Base-by-base conservation (phyloP, 208 protist species). In the Crithidia bombi region DNA sequence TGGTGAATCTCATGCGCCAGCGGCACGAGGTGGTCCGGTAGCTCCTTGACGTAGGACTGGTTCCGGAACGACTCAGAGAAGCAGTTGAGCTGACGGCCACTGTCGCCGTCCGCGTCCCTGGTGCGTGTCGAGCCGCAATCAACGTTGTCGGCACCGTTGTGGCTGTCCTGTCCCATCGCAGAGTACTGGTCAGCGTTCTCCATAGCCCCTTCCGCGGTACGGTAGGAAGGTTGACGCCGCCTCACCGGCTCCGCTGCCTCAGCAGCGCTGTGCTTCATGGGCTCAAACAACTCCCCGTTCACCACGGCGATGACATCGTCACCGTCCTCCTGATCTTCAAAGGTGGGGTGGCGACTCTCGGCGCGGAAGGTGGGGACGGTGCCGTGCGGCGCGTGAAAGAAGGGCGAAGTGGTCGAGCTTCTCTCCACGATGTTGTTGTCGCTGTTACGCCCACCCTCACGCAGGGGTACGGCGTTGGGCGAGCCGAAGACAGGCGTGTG, bases 21-120 rank as follows among this genome's bases (percentile, higher is more conserved):
- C 14, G 70, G 59, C 41, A 84, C 59, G 43, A 93, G 62, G 64
- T 93, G 85, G 23, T 56, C 46, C 32, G 87, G 87, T 32, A 90
- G 44, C 36, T 75, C 61, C 58, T 72, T 62, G 46, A 73, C 59
- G 28, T 74, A 64, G 15, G 69, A 33, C 41, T 71, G 43, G 21
- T 73, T 67, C 15, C 75, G 51, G 46, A 86, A 82, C 3, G 75
- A 82, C 30, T 65, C 63, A 5, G 71, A 73, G 71, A 64, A 80
- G 38, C 28, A 25, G n/a, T 78, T 17, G 32, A 46, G 49, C 10
- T 47, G 11, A 10, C 55, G 55, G 39, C 38, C 14, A 25, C 43
- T 3, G 65, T 9, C 26, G n/a, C 38, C 50, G 30, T 32, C 30
- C 14, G 15, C 44, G 26, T 21, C 49, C 12, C 23, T 28, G 35